Conservation (phyloP, 257 asterid species). For the Nicotiana undulata region DNA sequence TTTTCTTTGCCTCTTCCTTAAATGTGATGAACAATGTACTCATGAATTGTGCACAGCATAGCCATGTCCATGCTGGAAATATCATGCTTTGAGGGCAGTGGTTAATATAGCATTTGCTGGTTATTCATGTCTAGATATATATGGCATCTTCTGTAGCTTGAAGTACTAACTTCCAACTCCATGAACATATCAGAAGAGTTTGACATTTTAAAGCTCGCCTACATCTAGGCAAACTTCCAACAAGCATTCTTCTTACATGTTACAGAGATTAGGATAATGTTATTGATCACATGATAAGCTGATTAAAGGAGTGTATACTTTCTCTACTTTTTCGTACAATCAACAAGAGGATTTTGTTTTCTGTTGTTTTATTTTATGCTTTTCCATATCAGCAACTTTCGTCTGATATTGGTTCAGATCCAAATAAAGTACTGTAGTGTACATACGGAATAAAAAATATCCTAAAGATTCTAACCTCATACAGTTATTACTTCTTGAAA, state of each 20-base stretch:
- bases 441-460: background rate
- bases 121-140: background rate
- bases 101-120: background rate
- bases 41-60: background rate
- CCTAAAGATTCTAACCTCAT: background rate
- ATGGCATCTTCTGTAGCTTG: background rate
- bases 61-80: slow-evolving; percentile 3
- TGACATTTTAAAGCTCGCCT: background rate
- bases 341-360: background rate
- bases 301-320: background rate
- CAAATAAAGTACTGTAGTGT: background rate
- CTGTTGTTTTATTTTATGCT: background rate
- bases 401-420: slow-evolving; percentile 1
- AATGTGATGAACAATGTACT: background rate
- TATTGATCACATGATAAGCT: background rate
- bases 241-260: background rate
- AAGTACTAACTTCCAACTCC: background rate
- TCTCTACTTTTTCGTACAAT: background rate
- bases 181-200: background rate
- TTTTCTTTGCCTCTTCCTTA: background rate
- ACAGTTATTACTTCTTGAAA: background rate
- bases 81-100: background rate
- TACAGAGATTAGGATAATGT: background rate
- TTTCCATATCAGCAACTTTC: background rate
- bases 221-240: background rate